Conservation (phyloP, 75 land plant genomes). For the Selaginella tamariscina region DNA sequence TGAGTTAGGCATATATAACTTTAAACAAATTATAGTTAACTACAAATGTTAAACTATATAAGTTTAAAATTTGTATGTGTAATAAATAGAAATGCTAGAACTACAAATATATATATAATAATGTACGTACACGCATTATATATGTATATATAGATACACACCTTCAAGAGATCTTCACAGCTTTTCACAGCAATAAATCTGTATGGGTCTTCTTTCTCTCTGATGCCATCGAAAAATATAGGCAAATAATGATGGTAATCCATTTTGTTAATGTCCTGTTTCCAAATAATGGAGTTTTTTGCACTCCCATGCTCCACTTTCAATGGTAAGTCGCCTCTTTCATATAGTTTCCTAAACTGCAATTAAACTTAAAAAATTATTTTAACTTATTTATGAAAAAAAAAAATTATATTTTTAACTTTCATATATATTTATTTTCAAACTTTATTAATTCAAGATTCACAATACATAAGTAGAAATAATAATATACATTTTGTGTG, state of each 20-base stretch:
- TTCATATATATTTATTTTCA: too few species aligned
- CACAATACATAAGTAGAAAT: too few species aligned
- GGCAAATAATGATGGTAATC: conserved; percentile 36
- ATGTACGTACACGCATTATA: too few species aligned
- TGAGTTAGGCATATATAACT: too few species aligned
- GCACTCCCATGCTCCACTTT: conserved; percentile 20
- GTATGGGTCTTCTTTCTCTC: conserved; percentile 33
- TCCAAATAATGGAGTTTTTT: conserved; percentile 23
- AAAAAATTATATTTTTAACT: not conserved
- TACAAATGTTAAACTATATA: not conserved
- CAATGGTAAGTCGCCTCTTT: conserved; percentile 32
- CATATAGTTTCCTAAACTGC: conserved; percentile 35
- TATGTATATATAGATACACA: too few species aligned
- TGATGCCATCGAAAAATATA: conserved; percentile 31
- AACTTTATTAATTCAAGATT: too few species aligned
- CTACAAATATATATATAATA: too few species aligned
- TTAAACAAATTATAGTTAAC: not conserved
- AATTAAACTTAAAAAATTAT: not conserved
- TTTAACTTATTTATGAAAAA: not conserved
- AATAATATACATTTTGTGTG: too few species aligned
- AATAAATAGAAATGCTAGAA: too few species aligned
- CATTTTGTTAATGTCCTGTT: conserved; percentile 24
- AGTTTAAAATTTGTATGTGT: too few species aligned
- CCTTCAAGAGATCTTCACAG: conserved; percentile 34
- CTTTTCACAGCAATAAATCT: conserved; percentile 33